A percentile compares a stretch with the other conserved stretches of the same genome.
phyloP scores from a whole-genome alignment of 2,329 filamentous ascomycete genomes.

The Taxawa tesnikishii region DNA sequence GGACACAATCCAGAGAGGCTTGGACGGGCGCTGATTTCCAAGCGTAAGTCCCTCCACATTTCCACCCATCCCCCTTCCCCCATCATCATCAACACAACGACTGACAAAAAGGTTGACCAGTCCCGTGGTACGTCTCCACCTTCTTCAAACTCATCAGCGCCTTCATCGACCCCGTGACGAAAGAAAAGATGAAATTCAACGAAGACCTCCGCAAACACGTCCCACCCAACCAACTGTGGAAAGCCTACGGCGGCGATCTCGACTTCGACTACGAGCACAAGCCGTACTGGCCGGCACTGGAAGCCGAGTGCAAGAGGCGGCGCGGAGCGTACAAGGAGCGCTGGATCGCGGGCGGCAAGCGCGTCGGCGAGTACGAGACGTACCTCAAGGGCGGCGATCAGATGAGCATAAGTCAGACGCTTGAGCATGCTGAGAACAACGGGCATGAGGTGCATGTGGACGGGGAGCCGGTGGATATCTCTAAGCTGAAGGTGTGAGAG shows the following conservation, averaged over 20 bases:
- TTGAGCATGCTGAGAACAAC: conserved; percentile 8
- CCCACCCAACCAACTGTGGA: conserved; percentile 71
- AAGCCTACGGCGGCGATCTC: conserved; percentile 63
- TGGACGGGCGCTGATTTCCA: conserved; percentile 78
- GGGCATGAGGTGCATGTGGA: conserved; percentile 6
- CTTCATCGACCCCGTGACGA: conserved; percentile 90
- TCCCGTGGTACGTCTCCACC: conserved; percentile 80
- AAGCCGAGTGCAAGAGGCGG: conserved; percentile 55
- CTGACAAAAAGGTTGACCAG: too few relatives aligned
- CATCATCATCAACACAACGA: too few relatives aligned
- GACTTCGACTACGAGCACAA: conserved; percentile 87
- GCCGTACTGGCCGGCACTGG: conserved; percentile 79
- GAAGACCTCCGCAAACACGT: conserved; percentile 78
- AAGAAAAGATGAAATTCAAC: conserved; percentile 95
- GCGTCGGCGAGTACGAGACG: conserved; percentile 74
- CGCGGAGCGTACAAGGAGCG: conserved; percentile 50
- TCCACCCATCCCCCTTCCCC: too few relatives aligned
- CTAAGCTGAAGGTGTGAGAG: conserved; percentile 12
- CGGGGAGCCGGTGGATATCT: conserved; percentile 10
- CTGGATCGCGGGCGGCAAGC: conserved; percentile 70
- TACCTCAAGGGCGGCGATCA: conserved; percentile 64
- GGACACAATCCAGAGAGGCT: conserved; percentile 91
- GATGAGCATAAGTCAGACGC: conserved; percentile 13
- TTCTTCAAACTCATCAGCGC: conserved; percentile 96
- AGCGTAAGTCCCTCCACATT: conserved; percentile 48